phyloP scores from a whole-genome alignment of 352 stramenopile species.

The Aphanomyces euteiches region DNA sequence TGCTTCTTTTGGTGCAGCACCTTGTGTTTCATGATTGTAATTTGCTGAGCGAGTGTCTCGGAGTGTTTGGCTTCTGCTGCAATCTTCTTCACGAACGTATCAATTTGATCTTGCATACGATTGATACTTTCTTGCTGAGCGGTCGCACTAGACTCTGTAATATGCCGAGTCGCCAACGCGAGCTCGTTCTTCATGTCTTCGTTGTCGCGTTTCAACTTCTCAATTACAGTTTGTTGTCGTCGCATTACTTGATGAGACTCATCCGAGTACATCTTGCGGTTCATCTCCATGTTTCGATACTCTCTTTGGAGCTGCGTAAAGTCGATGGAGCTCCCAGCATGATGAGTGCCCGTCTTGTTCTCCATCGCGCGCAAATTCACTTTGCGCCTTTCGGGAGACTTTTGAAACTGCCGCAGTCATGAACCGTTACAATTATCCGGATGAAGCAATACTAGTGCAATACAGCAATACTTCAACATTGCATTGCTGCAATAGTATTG shows the following conservation, averaged over 20 bases:
- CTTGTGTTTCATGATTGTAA: conserved; percentile 81
- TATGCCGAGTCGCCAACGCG: conserved; percentile 81
- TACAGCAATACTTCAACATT: too few species aligned
- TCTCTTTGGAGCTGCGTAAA: conserved; percentile 91
- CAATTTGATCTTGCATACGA: conserved; percentile 84
- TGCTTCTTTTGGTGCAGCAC: conserved; percentile 89
- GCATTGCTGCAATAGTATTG: too few species aligned
- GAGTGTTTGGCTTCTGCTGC: conserved; percentile 77
- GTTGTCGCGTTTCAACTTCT: conserved; percentile 85
- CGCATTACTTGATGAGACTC: conserved; percentile 92
- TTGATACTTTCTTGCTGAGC: conserved; percentile 80
- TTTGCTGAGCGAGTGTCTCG: conserved; percentile 84
- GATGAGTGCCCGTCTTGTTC: conserved; percentile 38
- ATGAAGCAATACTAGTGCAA: too few species aligned
- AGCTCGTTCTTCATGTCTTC: conserved; percentile 88
- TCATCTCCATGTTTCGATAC: conserved; percentile 97
- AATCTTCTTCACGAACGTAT: conserved; percentile 85
- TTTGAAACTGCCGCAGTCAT: neutral
- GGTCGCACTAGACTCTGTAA: conserved; percentile 75
- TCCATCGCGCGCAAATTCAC: conserved; percentile 24
- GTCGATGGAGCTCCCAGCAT: conserved; percentile 42
- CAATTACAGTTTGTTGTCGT: conserved; percentile 90
- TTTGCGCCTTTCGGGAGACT: neutral
- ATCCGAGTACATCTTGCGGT: conserved; percentile 92
- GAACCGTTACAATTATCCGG: neutral